A percentile compares a stretch with the other conserved stretches of the same genome.
Evolutionary conservation across 345 rosid genomes (phyloP).

Genomic region (Excoecaria agallocha): DNA sequence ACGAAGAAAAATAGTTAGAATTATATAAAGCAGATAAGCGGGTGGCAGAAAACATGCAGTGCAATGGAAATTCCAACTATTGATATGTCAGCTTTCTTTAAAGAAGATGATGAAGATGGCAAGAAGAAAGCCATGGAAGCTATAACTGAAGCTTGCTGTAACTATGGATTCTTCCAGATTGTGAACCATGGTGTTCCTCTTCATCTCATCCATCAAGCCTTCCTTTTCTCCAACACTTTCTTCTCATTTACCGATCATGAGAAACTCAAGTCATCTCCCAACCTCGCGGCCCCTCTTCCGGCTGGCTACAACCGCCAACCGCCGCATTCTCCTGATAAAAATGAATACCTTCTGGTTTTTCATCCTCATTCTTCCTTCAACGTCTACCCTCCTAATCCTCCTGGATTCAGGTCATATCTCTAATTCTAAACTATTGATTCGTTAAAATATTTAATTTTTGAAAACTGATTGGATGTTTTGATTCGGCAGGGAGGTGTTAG

Average conservation of each 20-base stretch:
- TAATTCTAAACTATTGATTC: too few relatives aligned
- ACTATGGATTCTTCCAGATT: slow-evolving; percentile 53
- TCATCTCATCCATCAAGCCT: slow-evolving; percentile 32
- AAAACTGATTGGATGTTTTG: not conserved
- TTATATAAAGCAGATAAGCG: too few relatives aligned
- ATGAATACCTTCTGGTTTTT: slow-evolving; percentile 40
- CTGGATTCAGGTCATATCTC: slow-evolving; percentile 31
- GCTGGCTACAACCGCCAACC: slow-evolving; percentile 45
- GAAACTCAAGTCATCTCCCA: slow-evolving; percentile 33
- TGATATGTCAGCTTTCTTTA: slow-evolving; percentile 45
- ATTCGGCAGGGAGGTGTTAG: slow-evolving; percentile 36
- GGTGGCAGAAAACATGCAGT: too few relatives aligned
- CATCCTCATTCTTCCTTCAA: slow-evolving; percentile 46
- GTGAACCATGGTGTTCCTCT: slow-evolving; percentile 46
- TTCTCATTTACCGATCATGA: slow-evolving; percentile 36
- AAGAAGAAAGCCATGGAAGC: slow-evolving; percentile 34
- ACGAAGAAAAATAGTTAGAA: too few relatives aligned
- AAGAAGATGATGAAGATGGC: slow-evolving; percentile 31
- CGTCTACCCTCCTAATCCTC: slow-evolving; percentile 42
- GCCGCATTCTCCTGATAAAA: slow-evolving; percentile 38
- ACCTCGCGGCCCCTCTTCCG: slow-evolving; percentile 37
- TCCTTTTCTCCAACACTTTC: slow-evolving; percentile 41
- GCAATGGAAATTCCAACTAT: slow-evolving; percentile 29
- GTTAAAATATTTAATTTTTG: not conserved
- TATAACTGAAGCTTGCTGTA: slow-evolving; percentile 38